Conservation (phyloP, 345 rosid species). For the Salix purpurea region DNA sequence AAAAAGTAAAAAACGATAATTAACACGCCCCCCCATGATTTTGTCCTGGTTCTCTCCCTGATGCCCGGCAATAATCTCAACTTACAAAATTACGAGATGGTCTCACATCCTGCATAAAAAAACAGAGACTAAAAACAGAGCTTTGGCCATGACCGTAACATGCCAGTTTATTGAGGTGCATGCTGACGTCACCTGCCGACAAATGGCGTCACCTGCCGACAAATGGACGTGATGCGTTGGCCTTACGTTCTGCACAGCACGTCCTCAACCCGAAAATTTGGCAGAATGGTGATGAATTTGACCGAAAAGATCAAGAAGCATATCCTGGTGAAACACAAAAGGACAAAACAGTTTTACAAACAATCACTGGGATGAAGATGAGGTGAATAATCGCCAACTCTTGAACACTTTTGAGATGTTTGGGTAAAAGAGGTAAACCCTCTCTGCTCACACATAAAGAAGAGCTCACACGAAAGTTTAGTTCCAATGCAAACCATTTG, state of each 20-base stretch:
- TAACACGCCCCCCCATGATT: no score
- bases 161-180: not conserved
- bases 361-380: not conserved
- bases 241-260: not conserved
- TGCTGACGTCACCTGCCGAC: not conserved
- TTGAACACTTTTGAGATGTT: not conserved
- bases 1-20: no score
- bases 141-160: not conserved
- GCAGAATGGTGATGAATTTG: not conserved
- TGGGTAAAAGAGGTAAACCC: not conserved
- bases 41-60: no score
- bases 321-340: no score
- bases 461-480: not conserved
- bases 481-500: not conserved
- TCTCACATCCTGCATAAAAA: not conserved
- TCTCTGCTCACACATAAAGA: not conserved
- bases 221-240: not conserved
- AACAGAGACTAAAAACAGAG: not conserved
- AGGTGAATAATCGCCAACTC: not conserved
- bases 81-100: not conserved
- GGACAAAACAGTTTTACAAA: not conserved
- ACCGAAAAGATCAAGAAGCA: not conserved
- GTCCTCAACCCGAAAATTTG: not conserved
- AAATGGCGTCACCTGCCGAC: not conserved
- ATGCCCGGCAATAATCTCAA: not conserved